Percentiles rank a stretch among this genome's conserved stretches.
These are phyloP conservation scores for Auriscalpium microsporum DNA, from an alignment of 768 basidiomycete genomes.

Conservation along the genomic window DNA sequence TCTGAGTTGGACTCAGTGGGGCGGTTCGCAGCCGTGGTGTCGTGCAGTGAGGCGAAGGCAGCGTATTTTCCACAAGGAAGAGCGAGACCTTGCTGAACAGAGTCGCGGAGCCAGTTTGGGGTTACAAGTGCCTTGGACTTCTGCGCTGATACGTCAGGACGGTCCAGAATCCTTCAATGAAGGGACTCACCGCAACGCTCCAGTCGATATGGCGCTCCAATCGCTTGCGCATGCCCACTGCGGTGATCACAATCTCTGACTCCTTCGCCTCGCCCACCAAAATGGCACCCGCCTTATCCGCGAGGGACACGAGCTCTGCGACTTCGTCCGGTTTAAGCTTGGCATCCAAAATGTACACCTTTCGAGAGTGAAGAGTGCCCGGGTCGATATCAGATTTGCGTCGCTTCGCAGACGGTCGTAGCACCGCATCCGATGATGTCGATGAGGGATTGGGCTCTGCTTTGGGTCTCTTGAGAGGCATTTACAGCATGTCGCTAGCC, in stretches of 20 bases:
- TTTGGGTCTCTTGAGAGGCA: too few relatives aligned
- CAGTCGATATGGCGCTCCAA: slow-evolving; percentile 64
- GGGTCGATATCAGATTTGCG: background rate
- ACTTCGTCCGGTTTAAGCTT: slow-evolving; percentile 20
- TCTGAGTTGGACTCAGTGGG: slow-evolving; percentile 23
- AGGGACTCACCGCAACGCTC: slow-evolving; percentile 49
- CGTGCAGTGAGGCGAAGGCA: slow-evolving; percentile 43
- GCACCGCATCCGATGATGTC: too few relatives aligned
- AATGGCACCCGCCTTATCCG: slow-evolving; percentile 21
- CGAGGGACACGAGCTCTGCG: slow-evolving; percentile 22
- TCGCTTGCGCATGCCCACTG: slow-evolving; percentile 54
- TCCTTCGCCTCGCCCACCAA: slow-evolving; percentile 33
- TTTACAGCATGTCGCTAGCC: too few relatives aligned
- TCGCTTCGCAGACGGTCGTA: too few relatives aligned
- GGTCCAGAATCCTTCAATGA: background rate
- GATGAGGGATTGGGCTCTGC: too few relatives aligned
- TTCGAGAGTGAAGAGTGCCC: background rate
- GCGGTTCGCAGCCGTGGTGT: slow-evolving; percentile 38
- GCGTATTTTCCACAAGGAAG: slow-evolving; percentile 50
- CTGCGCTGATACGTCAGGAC: slow-evolving; percentile 25
- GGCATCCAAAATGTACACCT: slow-evolving; percentile 14
- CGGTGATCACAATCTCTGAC: slow-evolving; percentile 62
- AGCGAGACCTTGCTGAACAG: slow-evolving; percentile 33
- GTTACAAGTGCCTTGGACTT: slow-evolving; percentile 60
- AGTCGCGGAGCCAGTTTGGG: slow-evolving; percentile 63